These are phyloP conservation scores for Teunomyces lycoperdinae DNA, from an alignment of 805 yeast species.

Conservation along the genomic window DNA sequence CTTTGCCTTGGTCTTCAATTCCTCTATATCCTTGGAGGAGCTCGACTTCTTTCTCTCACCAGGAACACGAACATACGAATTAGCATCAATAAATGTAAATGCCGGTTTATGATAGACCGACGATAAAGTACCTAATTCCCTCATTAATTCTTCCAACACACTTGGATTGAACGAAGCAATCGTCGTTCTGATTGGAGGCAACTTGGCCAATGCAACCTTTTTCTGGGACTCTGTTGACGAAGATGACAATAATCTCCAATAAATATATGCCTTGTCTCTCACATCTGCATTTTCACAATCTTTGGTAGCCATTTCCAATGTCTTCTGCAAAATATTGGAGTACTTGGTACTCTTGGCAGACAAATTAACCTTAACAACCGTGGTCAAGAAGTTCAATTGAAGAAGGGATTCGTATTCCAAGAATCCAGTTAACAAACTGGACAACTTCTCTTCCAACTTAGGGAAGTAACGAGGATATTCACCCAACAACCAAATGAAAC, in stretches of 20 bases:
- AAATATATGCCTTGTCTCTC: conserved; percentile 74
- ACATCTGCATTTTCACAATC: conserved; percentile 72
- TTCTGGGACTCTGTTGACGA: conserved; percentile 42
- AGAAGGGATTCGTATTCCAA: conserved; percentile 57
- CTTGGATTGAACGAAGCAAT: conserved; percentile 69
- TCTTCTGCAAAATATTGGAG: conserved; percentile 50
- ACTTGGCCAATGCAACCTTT: conserved; percentile 53
- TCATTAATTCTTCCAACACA: conserved; percentile 62
- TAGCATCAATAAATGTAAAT: conserved; percentile 45
- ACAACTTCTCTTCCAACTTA: conserved; percentile 46
- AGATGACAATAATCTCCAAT: conserved; percentile 71
- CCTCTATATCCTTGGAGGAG: conserved; percentile 53
- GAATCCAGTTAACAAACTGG: conserved; percentile 48
- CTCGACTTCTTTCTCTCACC: conserved; percentile 13
- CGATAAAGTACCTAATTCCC: conserved; percentile 80
- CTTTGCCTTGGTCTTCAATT: conserved; percentile 72
- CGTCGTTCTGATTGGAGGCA: conserved; percentile 72
- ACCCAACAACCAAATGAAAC: conserved; percentile 70
- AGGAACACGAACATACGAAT: conserved; percentile 4
- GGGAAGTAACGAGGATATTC: conserved; percentile 65
- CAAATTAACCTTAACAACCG: conserved; percentile 57
- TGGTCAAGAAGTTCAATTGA: conserved; percentile 57
- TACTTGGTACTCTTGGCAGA: conserved; percentile 21
- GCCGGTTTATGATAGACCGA: conserved; percentile 89
- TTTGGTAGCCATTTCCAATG: conserved; percentile 61